Evolutionary conservation across 306 rosid genomes (phyloP), one percentile per base, ranked within the genome.

Genomic region (Prunus campanulata): DNA sequence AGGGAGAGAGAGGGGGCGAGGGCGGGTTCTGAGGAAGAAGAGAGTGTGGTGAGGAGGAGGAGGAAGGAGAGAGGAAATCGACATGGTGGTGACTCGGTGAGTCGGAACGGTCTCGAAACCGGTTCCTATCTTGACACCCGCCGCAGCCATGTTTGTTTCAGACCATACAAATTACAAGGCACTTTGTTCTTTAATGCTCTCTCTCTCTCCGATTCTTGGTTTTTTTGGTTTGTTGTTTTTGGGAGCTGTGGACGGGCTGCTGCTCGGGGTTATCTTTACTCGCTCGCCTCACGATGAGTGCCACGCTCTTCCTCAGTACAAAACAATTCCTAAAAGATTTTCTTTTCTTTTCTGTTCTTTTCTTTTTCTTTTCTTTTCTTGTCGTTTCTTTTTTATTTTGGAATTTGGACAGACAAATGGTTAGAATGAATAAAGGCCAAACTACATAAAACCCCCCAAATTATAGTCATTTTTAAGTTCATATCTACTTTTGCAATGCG

Each of bases 161-260:
- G 98, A 93, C 98, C 98, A 84, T 88, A 91, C 91, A 93, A 85
- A 59, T 22, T 59, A 2, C 30, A 59, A 59, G 1, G 30, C 32
- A 9, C 13, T 20, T 12, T 56, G 12, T 24, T 56, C 12, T 3
- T 20, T 18, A 19, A 55, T 55, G 29, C 62, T 56, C 24, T 9
- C 22, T 18, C 20, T 19, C 10, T 11, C 62, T 8, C 6, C 35
- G 65, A 59, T 12, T 24, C 65, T 59, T 59, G 18, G 25, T 24
- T 59, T 59, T 59, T 12, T 24, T 24, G 13, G 52, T 48, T 48
- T 48, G 44, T 39, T 39, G 9, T 54, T 71, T 71, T 54, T n/a
- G 75, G 75, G 48, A 19, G 49, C 12, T 52, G 74, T 70, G 74
- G 64, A 54, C 49, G 75, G 50, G 64, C 50, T 18, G 75, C 50